These are phyloP conservation scores for Aspergillus heteromorphus DNA, from an alignment of 495 filamentous ascomycete species.

Conservation along the genomic window DNA sequence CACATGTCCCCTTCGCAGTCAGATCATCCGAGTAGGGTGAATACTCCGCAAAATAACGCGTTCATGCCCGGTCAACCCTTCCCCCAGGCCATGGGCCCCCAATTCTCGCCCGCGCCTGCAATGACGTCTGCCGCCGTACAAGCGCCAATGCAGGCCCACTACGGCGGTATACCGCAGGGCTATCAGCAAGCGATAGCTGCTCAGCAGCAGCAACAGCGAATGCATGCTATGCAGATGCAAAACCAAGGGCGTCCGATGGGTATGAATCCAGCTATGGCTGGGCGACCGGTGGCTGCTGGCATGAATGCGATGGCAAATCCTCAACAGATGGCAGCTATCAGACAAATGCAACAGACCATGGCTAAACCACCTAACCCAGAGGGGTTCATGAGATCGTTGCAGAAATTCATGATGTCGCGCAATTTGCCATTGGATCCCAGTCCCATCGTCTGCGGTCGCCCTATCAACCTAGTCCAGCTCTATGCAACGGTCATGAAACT, in stretches of 20 bases:
- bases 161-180: conserved; percentile 43
- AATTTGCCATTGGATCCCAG: conserved; percentile 63
- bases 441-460: conserved; percentile 64
- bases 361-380: conserved; percentile 54
- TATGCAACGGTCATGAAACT: conserved; percentile 70
- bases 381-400: conserved; percentile 69
- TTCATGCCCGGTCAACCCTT: conserved; percentile 57
- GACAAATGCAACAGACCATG: conserved; percentile 61
- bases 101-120: conserved; percentile 43
- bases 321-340: conserved; percentile 43
- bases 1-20: conserved; percentile 76
- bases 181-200: conserved; percentile 46
- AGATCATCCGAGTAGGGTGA: conserved; percentile 66
- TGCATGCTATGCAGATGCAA: conserved; percentile 54
- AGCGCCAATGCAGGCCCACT: conserved; percentile 35
- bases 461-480: conserved; percentile 65
- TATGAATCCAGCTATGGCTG: conserved; percentile 43
- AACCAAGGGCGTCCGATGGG: conserved; percentile 62
- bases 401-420: conserved; percentile 64
- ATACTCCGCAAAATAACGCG: conserved; percentile 67
- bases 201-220: conserved; percentile 46
- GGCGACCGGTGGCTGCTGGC: conserved; percentile 31
- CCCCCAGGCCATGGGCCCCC: conserved; percentile 52
- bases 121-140: conserved; percentile 33
- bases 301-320: conserved; percentile 44